Base-by-base conservation (phyloP, 371 early-diverging fungal genomes). In the Fennellomyces sp. region DNA sequence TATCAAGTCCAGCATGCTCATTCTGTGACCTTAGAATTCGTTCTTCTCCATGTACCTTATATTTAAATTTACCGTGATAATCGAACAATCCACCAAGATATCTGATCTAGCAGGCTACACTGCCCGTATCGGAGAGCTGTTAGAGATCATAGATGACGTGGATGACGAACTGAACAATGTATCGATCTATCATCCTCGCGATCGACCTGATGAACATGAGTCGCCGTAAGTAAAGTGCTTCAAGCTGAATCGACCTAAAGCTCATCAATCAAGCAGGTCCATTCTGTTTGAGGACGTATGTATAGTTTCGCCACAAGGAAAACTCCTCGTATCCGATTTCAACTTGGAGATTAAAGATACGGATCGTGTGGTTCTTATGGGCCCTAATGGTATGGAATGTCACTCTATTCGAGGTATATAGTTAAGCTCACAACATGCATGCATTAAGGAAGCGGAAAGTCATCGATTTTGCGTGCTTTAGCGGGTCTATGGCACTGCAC, bases 41-140 rank as follows among this genome's bases (percentile, higher is more conserved):
- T 93, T 93, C 64, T 81, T 92, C n/a, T 84, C 88, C 39, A 82
- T 92, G 80, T 91, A 93, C 41, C 69, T 92, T 49, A 84, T 90
- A 2, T 90, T 68, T 66, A 80, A 80, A 30, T 91, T 92, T 62
- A 87, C 93, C 0, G 83, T 83, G 2, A 87, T 95, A 19, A 92
- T 92, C 50, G 80, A 88, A 51, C 86, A 87, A 65, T 78, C 87
- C 1, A 72, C 70, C 27, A 79, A 79, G 57, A 63, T 92, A 42
- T 85, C 94, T 0, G 90, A 92, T 45, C 61, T 94, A 26, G 91
- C 92, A 25, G 95, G 97, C 5, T 93, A 90, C 66, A 82, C 89
- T 2, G 83, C 91, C n/a, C 95, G 97, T 77, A 77, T 96, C 5
- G 87, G 82, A n/a, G 91, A 91, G 61, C 70, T 96, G 11, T 72